phyloP scores from a whole-genome alignment of 192 early-diverging fungal genomes.

The Obelidium mucronatum region DNA sequence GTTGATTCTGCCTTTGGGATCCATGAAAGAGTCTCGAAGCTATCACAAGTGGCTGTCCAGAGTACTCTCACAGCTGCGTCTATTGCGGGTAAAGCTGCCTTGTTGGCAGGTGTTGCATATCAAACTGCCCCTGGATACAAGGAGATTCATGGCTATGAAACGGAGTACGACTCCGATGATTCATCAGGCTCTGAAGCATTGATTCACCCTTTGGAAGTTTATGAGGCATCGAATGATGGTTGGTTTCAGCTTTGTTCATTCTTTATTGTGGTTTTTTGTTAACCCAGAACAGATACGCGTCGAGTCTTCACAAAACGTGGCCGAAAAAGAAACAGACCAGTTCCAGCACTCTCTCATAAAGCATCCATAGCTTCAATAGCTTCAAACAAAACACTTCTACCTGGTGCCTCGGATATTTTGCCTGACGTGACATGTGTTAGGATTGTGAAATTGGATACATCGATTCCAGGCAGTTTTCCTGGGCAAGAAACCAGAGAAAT shows the following conservation, averaged over 20 bases:
- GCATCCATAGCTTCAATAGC: neutral
- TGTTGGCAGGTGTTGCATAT: constrained; percentile 51
- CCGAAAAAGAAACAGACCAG: constrained; percentile 5
- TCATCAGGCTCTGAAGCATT: neutral
- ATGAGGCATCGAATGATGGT: neutral
- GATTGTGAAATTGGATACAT: constrained; percentile 35
- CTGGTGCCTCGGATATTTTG: neutral
- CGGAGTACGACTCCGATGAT: constrained; percentile 11
- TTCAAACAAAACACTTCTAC: neutral
- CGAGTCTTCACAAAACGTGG: constrained; percentile 14
- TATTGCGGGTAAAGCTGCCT: constrained; percentile 46
- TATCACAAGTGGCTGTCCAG: constrained; percentile 43
- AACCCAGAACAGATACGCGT: neutral
- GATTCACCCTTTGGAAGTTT: constrained; percentile 21
- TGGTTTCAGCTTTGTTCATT: neutral
- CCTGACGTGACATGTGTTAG: constrained; percentile 19
- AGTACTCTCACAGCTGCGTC: constrained; percentile 38
- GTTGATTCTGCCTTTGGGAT: constrained; percentile 49
- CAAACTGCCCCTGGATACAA: constrained; percentile 41
- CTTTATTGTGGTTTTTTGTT: neutral
- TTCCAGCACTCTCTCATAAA: neutral
- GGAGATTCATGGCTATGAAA: constrained; percentile 39
- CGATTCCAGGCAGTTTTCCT: constrained; percentile 33
- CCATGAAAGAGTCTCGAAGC: constrained; percentile 37
- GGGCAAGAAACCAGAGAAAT: constrained; percentile 11